Conservation (phyloP, 495 filamentous ascomycete genomes). For the Tuber indicum region DNA sequence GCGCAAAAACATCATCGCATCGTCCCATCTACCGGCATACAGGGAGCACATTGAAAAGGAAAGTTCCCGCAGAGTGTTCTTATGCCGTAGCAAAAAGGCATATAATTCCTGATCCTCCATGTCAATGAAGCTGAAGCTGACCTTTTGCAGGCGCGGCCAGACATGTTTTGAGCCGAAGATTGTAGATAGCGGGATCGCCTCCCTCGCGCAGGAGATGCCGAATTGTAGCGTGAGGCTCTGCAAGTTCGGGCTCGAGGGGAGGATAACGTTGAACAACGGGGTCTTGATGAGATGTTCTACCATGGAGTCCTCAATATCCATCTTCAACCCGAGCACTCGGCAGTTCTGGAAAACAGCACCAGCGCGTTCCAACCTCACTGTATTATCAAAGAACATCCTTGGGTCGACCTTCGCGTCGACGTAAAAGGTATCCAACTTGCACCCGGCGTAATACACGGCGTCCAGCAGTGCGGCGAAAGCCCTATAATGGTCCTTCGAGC, state of each 20-base stretch:
- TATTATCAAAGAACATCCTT: conserved; percentile 16
- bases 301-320: conserved; percentile 21
- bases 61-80: conserved; percentile 11
- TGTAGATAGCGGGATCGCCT: conserved; percentile 10
- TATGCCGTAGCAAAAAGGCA: conserved; percentile 14
- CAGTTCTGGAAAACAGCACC: conserved; percentile 11
- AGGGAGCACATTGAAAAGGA: conserved; percentile 15
- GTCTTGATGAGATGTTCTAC: conserved; percentile 13
- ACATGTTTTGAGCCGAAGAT: conserved; percentile 16
- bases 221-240: conserved; percentile 18
- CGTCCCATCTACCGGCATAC: conserved; percentile 12
- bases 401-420: conserved; percentile 15
- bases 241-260: conserved; percentile 11
- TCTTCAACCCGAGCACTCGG: conserved; percentile 12
- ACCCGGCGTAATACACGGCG: conserved; percentile 16
- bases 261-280: conserved; percentile 13
- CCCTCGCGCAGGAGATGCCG: conserved; percentile 13
- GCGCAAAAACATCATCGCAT: conserved; percentile 14
- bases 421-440: conserved; percentile 20
- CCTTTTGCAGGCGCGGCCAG: conserved; percentile 12
- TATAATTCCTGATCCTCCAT: conserved; percentile 19
- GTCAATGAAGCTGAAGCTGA: conserved; percentile 24
- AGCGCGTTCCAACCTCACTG: conserved; percentile 7
- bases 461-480: conserved; percentile 21
- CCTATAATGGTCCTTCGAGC: conserved; percentile 11